phyloP scores from a whole-genome alignment of 2,329 filamentous ascomycete species.

The Xylaria sp. region DNA sequence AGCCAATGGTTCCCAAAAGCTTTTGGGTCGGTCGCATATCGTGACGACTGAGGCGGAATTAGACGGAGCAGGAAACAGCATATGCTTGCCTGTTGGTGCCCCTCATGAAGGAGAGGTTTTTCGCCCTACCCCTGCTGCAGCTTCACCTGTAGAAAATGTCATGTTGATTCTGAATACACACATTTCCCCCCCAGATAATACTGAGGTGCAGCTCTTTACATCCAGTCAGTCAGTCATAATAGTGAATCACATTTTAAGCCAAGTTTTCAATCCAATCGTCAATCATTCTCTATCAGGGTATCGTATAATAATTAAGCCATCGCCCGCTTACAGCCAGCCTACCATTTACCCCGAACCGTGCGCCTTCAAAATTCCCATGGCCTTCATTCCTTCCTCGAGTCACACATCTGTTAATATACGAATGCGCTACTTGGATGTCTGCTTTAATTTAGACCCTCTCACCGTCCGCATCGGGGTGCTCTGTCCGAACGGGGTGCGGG shows the following conservation, averaged over 20 bases:
- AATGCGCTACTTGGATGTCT: conserved; percentile 46
- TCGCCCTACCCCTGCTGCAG: not conserved
- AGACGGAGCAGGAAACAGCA: conserved; percentile 10
- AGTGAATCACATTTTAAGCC: not conserved
- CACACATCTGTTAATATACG: not conserved
- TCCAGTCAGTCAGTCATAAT: not conserved
- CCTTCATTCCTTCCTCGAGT: not conserved
- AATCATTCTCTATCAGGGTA: conserved; percentile 32
- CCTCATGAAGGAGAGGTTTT: conserved; percentile 6
- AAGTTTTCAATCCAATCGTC: not conserved
- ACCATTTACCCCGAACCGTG: conserved; percentile 4
- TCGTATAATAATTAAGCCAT: conserved; percentile 31
- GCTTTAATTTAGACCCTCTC: conserved; percentile 52
- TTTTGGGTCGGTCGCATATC: not conserved
- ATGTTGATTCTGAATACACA: conserved; percentile 26
- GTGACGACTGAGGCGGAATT: conserved; percentile 4
- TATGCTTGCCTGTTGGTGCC: conserved; percentile 2
- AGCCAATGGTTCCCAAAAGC: not conserved
- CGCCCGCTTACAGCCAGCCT: not conserved
- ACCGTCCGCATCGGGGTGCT: conserved; percentile 53
- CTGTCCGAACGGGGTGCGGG: conserved; percentile 54
- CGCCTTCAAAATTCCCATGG: not conserved
- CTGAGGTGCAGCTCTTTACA: not conserved
- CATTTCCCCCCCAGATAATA: not conserved
- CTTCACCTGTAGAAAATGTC: not conserved